Percentiles rank a stretch among this genome's conserved stretches.
phyloP scores from a whole-genome alignment of 2,329 filamentous ascomycete species.

The Apiospora rasikravindrae region DNA sequence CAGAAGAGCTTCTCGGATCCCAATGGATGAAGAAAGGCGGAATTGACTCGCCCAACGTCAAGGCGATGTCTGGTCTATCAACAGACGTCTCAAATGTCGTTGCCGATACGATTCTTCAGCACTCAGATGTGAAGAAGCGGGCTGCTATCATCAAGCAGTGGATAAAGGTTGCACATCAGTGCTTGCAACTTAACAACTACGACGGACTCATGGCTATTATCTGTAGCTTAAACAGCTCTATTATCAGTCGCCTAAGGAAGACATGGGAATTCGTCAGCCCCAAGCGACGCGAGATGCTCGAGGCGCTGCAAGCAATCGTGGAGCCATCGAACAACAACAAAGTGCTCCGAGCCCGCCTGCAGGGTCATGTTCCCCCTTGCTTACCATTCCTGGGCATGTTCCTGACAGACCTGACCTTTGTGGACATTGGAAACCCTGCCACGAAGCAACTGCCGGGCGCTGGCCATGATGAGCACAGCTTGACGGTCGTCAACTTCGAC shows the following conservation, averaged over 20 bases:
- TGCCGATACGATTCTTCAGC: conserved; percentile 86
- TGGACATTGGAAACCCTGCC: conserved; percentile 90
- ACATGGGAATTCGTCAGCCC: conserved; percentile 90
- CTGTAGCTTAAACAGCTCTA: conserved; percentile 90
- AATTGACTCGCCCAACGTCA: conserved; percentile 83
- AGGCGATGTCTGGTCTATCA: conserved; percentile 90
- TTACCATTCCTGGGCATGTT: conserved; percentile 96
- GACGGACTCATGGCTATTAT: conserved; percentile 97
- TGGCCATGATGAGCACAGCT: conserved; percentile 64
- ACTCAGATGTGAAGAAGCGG: conserved; percentile 91
- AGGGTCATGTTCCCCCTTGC: conserved; percentile 88
- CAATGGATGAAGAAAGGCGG: conserved; percentile 93
- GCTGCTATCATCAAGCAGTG: conserved; percentile 94
- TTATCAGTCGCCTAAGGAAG: conserved; percentile 83
- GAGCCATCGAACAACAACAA: conserved; percentile 93
- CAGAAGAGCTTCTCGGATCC: conserved; percentile 87
- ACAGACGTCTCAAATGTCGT: conserved; percentile 93
- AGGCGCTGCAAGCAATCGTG: conserved; percentile 80
- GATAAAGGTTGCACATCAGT: conserved; percentile 92
- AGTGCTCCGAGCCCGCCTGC: conserved; percentile 79
- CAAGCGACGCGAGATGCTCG: conserved; percentile 82
- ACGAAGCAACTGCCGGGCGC: conserved; percentile 73
- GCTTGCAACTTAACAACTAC: conserved; percentile 91
- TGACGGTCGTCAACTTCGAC: conserved; percentile 95
- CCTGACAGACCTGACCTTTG: conserved; percentile 93